phyloP scores from a whole-genome alignment of 805 yeast species.

The Lipomyces yamanashiensis region DNA sequence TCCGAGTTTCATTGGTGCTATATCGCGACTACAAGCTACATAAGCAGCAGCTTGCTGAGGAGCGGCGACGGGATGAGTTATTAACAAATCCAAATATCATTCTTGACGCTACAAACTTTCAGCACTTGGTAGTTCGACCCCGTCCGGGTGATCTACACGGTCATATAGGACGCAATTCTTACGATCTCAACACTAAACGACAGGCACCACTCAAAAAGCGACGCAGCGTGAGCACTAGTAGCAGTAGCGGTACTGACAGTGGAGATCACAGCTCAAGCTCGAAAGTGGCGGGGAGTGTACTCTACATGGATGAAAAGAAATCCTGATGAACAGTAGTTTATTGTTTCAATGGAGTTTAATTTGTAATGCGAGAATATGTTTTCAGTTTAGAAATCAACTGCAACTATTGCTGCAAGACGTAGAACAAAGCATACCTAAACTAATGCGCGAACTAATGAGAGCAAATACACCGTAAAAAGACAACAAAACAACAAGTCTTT shows the following conservation, averaged over 20 bases:
- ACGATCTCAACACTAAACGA: background rate
- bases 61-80: constrained; percentile 2
- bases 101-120: constrained; percentile 10
- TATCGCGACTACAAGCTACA: background rate
- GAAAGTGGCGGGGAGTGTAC: too few relatives aligned
- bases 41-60: background rate
- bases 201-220: background rate
- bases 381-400: too few relatives aligned
- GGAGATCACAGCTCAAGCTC: too few relatives aligned
- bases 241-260: too few relatives aligned
- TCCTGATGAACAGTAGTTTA: too few relatives aligned
- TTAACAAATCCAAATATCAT: constrained; percentile 4
- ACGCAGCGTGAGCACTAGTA: background rate
- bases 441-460: background rate
- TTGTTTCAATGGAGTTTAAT: too few relatives aligned
- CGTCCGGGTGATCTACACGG: constrained; percentile 3
- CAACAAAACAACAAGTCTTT: background rate
- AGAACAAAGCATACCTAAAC: background rate
- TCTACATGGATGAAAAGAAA: too few relatives aligned
- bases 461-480: constrained; percentile 1
- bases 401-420: too few relatives aligned
- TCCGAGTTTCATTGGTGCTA: background rate
- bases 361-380: too few relatives aligned
- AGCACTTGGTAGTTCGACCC: constrained; percentile 8
- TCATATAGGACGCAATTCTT: background rate